Percentiles rank a stretch among this genome's conserved stretches.
These are phyloP conservation scores for Aspergillus carlsbadensis DNA, from an alignment of 495 filamentous ascomycete genomes.

Conservation along the genomic window DNA sequence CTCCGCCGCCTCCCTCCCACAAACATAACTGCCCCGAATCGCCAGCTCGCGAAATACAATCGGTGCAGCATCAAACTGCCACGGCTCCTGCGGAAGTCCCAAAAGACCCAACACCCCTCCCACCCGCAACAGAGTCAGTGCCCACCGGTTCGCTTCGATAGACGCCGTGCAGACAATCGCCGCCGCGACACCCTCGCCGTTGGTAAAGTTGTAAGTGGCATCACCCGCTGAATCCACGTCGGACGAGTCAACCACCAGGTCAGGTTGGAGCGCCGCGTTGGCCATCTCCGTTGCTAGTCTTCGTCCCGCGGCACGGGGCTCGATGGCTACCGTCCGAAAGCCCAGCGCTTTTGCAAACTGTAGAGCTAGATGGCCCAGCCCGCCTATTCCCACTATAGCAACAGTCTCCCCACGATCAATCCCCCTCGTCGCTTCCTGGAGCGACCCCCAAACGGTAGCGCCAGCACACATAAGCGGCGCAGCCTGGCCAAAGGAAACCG, in stretches of 20 bases:
- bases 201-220: background rate
- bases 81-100: conserved; percentile 7
- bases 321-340: conserved; percentile 23
- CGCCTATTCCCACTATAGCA: conserved; percentile 52
- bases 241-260: too few species aligned
- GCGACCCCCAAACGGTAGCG: conserved; percentile 5
- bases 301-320: background rate
- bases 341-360: conserved; percentile 54
- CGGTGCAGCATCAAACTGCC: conserved; percentile 4
- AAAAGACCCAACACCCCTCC: conserved; percentile 2
- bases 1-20: conserved; percentile 5
- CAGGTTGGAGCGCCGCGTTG: too few species aligned
- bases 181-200: conserved; percentile 3
- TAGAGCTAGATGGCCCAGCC: conserved; percentile 54
- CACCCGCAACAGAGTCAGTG: conserved; percentile 3
- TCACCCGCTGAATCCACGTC: background rate
- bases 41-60: conserved; percentile 9
- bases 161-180: conserved; percentile 7
- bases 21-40: conserved; percentile 6
- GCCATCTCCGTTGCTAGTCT: too few species aligned
- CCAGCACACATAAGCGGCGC: too few species aligned
- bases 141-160: conserved; percentile 2
- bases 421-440: background rate
- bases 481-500: too few species aligned
- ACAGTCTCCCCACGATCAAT: conserved; percentile 34